Evolutionary conservation across 805 yeast species (phyloP).

Genomic region (Metschnikowia proteae): DNA sequence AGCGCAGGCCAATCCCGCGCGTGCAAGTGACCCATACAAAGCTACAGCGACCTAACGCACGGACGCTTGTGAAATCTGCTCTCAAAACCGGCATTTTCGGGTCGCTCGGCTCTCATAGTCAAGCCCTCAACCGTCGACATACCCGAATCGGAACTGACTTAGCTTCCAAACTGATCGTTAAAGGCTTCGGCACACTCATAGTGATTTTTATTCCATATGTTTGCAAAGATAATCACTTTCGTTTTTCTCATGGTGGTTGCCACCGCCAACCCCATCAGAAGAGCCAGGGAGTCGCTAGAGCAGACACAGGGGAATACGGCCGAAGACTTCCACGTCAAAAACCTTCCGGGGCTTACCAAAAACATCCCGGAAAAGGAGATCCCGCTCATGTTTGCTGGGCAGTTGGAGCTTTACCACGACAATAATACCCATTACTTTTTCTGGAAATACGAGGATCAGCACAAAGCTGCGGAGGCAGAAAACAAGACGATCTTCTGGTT

Average conservation of each 20-base stretch:
- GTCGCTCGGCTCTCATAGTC: neutral
- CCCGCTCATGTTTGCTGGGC: conserved; percentile 64
- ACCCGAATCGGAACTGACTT: neutral
- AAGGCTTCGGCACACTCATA: too few relatives aligned
- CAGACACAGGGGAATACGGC: conserved; percentile 8
- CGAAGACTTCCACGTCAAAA: conserved; percentile 24
- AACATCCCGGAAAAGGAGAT: conserved; percentile 31
- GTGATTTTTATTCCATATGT: neutral
- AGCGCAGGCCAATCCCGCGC: neutral
- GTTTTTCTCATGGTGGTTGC: conserved; percentile 3
- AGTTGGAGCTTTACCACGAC: conserved; percentile 52
- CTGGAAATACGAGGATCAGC: conserved; percentile 59
- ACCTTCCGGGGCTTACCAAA: conserved; percentile 36
- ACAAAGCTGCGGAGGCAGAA: conserved; percentile 27
- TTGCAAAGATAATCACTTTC: neutral
- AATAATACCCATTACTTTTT: conserved; percentile 64
- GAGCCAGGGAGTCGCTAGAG: conserved; percentile 7
- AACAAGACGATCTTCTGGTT: conserved; percentile 74
- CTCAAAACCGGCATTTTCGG: neutral
- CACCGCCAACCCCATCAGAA: conserved; percentile 15
- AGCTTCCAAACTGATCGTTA: too few relatives aligned
- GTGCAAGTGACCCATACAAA: neutral
- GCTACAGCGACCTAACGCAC: neutral
- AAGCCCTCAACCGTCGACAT: neutral
- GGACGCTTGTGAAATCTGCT: neutral